phyloP scores from a whole-genome alignment of 345 rosid species.

The Alliaria petiolata region DNA sequence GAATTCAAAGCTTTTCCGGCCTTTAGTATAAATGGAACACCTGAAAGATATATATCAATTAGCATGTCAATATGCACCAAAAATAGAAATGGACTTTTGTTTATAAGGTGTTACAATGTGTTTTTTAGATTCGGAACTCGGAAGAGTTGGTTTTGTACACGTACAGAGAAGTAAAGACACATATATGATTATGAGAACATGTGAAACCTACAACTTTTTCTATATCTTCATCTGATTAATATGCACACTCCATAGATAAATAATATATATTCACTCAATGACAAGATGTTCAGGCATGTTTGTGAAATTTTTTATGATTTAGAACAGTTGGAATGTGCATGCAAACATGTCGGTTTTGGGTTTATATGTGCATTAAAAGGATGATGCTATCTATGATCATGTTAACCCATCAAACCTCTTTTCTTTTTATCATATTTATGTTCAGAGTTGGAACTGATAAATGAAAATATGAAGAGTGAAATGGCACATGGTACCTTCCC shows the following conservation, averaged over 20 bases:
- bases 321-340: not conserved
- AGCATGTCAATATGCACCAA: not conserved
- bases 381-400: not conserved
- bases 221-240: too few species aligned
- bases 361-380: not conserved
- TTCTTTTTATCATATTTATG: not conserved
- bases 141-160: not conserved
- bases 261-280: not conserved
- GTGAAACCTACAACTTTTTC: not conserved
- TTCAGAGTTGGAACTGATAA: conserved; percentile 51
- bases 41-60: conserved; percentile 37
- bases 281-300: not conserved
- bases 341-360: not conserved
- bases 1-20: conserved; percentile 97
- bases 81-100: not conserved
- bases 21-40: conserved; percentile 93
- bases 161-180: not conserved
- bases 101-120: too few species aligned
- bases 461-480: not conserved
- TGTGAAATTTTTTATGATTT: too few species aligned
- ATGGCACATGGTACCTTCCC: conserved; percentile 68
- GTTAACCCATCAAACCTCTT: not conserved
- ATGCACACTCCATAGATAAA: not conserved
- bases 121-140: not conserved
- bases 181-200: not conserved